These are phyloP conservation scores for Tulasnella sp. DNA, from an alignment of 768 basidiomycete species.

Conservation along the genomic window DNA sequence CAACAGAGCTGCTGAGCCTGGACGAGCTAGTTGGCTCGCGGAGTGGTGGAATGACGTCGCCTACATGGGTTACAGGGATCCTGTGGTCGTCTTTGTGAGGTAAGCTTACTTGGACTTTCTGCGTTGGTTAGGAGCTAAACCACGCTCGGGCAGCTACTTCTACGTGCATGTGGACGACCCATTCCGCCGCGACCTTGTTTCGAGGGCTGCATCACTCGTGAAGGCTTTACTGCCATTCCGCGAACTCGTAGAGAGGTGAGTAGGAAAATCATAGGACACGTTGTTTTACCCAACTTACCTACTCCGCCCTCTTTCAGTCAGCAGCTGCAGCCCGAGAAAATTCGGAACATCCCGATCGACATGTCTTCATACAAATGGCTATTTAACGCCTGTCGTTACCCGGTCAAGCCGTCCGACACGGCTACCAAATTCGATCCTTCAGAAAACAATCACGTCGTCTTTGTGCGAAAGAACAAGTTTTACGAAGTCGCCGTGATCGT, in stretches of 20 bases:
- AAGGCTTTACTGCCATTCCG: slow-evolving; percentile 82
- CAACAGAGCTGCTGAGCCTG: slow-evolving; percentile 52
- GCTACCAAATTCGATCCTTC: slow-evolving; percentile 67
- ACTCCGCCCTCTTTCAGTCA: slow-evolving; percentile 33
- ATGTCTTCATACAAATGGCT: slow-evolving; percentile 26
- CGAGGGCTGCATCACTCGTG: slow-evolving; percentile 69
- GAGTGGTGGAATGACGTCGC: slow-evolving; percentile 98
- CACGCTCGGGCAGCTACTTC: slow-evolving; percentile 82
- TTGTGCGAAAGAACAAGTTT: slow-evolving; percentile 85
- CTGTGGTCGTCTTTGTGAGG: slow-evolving; percentile 5
- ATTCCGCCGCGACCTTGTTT: slow-evolving; percentile 41
- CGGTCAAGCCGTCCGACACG: slow-evolving; percentile 69
- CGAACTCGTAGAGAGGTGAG: slow-evolving; percentile 68
- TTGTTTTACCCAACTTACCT: not conserved
- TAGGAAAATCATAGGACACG: not conserved
- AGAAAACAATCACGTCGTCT: slow-evolving; percentile 76
- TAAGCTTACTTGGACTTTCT: not conserved
- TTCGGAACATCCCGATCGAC: slow-evolving; percentile 53
- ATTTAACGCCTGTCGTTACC: slow-evolving; percentile 90
- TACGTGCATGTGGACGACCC: slow-evolving; percentile 74
- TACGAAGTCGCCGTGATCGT: slow-evolving; percentile 67
- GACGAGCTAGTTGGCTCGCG: slow-evolving; percentile 58
- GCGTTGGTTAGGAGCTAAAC: not conserved
- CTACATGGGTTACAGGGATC: slow-evolving; percentile 32
- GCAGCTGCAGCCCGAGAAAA: slow-evolving; percentile 78